phyloP scores from a whole-genome alignment of 2,329 filamentous ascomycete genomes.

The Sporothrix globosa region DNA sequence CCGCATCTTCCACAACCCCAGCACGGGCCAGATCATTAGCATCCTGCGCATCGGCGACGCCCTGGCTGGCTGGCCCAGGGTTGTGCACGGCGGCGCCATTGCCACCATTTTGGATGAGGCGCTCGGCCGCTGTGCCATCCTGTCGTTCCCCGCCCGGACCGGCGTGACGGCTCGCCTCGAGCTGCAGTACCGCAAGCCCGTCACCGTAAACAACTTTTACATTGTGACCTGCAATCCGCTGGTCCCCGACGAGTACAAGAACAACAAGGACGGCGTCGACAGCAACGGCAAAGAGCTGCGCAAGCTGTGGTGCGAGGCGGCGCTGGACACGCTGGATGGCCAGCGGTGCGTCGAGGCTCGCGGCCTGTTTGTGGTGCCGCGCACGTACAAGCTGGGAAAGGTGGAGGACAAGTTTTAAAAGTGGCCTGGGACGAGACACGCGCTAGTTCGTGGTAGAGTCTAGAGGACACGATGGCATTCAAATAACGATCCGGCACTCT shows the following conservation, averaged over 20 bases:
- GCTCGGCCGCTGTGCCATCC: slow-evolving; percentile 64
- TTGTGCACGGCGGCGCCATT: slow-evolving; percentile 71
- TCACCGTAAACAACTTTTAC: slow-evolving; percentile 65
- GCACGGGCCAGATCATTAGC: slow-evolving; percentile 60
- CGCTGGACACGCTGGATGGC: slow-evolving; percentile 60
- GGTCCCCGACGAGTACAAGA: slow-evolving; percentile 41
- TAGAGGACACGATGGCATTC: background rate
- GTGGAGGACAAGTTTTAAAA: slow-evolving; percentile 34
- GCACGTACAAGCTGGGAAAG: slow-evolving; percentile 45
- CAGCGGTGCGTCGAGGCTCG: slow-evolving; percentile 61
- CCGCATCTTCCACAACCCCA: slow-evolving; percentile 65
- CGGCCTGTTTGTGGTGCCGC: slow-evolving; percentile 62
- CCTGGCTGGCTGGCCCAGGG: slow-evolving; percentile 69
- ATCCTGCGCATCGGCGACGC: slow-evolving; percentile 71
- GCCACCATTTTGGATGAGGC: slow-evolving; percentile 72
- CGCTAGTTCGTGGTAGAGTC: too few relatives aligned
- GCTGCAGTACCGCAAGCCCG: slow-evolving; percentile 65
- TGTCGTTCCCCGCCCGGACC: slow-evolving; percentile 51
- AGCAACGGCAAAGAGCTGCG: slow-evolving; percentile 46
- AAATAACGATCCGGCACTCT: background rate
- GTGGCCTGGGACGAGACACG: background rate
- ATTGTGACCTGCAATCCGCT: slow-evolving; percentile 57
- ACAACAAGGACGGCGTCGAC: slow-evolving; percentile 35
- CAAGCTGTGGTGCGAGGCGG: slow-evolving; percentile 59
- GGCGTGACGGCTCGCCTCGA: slow-evolving; percentile 62